Percentiles rank a stretch among this genome's conserved stretches.
Conservation (phyloP, 2,329 filamentous ascomycete species). For the Elsinoe batatas region DNA sequence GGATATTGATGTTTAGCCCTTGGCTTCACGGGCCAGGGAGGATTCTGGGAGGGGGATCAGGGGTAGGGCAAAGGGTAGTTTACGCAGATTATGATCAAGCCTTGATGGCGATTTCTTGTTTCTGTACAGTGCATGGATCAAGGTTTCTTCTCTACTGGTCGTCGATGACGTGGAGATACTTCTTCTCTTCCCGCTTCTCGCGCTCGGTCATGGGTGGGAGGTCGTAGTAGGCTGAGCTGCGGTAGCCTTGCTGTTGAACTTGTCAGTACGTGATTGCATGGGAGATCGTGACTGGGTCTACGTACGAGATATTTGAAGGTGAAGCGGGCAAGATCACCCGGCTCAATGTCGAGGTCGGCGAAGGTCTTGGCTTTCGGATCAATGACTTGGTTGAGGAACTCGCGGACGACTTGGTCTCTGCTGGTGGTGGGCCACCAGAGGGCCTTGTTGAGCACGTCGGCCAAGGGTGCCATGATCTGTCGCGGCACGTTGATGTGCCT, state of each 20-base stretch:
- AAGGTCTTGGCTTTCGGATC: conserved; percentile 91
- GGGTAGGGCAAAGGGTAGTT: neutral
- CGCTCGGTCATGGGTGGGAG: conserved; percentile 88
- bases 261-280: conserved; percentile 24
- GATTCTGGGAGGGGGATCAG: neutral
- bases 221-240: conserved; percentile 81
- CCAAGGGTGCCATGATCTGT: conserved; percentile 62
- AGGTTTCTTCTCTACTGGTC: conserved; percentile 52
- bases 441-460: conserved; percentile 63
- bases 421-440: conserved; percentile 86
- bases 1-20: conserved; percentile 15
- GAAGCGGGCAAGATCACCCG: conserved; percentile 72
- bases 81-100: neutral
- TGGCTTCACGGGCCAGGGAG: neutral
- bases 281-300: conserved; percentile 20
- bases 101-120: neutral
- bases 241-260: conserved; percentile 66
- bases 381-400: conserved; percentile 88
- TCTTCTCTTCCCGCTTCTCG: conserved; percentile 89
- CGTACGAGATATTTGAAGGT: conserved; percentile 91
- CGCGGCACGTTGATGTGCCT: conserved; percentile 89
- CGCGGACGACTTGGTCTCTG: conserved; percentile 77
- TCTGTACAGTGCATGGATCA: conserved; percentile 4
- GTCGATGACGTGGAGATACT: conserved; percentile 90
- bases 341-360: conserved; percentile 82